A percentile compares a stretch with the other conserved stretches of the same genome.
phyloP scores from a whole-genome alignment of 2,329 filamentous ascomycete genomes.

The Myriosclerotinia curreyana region DNA sequence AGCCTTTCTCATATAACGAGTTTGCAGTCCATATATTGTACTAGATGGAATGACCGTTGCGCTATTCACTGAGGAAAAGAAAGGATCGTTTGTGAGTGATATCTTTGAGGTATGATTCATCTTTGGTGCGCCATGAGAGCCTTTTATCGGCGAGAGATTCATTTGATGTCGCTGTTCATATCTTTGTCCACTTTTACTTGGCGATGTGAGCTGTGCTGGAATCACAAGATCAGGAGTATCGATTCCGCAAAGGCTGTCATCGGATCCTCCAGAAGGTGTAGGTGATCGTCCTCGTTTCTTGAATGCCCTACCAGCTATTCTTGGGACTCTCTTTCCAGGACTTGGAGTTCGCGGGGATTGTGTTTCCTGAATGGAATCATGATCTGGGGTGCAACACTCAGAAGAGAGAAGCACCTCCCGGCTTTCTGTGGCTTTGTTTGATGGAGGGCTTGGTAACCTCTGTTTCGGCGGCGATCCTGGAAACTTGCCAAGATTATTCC shows the following conservation, averaged over 20 bases:
- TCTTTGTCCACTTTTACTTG: slow-evolving; percentile 27
- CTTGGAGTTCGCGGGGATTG: slow-evolving; percentile 28
- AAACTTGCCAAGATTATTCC: slow-evolving; percentile 13
- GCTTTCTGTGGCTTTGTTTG: slow-evolving; percentile 25
- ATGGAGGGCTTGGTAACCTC: slow-evolving; percentile 29
- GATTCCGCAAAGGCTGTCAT: slow-evolving; percentile 32
- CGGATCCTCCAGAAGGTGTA: slow-evolving; percentile 27
- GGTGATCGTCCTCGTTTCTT: slow-evolving; percentile 23
- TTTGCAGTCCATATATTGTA: slow-evolving; percentile 25
- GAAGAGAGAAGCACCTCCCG: slow-evolving; percentile 28
- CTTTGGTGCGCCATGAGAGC: slow-evolving; percentile 14
- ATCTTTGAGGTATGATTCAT: not conserved
- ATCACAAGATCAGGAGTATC: slow-evolving; percentile 30
- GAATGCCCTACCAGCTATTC: slow-evolving; percentile 13
- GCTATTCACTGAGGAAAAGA: slow-evolving; percentile 29
- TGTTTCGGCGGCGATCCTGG: slow-evolving; percentile 29
- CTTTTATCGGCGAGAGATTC: slow-evolving; percentile 26
- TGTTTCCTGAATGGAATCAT: slow-evolving; percentile 27
- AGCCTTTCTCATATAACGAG: slow-evolving; percentile 33
- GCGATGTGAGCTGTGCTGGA: slow-evolving; percentile 31
- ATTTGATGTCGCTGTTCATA: slow-evolving; percentile 24
- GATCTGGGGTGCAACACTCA: slow-evolving; percentile 24
- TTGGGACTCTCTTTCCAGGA: slow-evolving; percentile 24
- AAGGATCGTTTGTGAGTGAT: slow-evolving; percentile 29
- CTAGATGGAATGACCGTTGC: slow-evolving; percentile 24